Base-by-base conservation (phyloP, 2,329 filamentous ascomycete genomes). In the Ophiosphaerella korrae region DNA sequence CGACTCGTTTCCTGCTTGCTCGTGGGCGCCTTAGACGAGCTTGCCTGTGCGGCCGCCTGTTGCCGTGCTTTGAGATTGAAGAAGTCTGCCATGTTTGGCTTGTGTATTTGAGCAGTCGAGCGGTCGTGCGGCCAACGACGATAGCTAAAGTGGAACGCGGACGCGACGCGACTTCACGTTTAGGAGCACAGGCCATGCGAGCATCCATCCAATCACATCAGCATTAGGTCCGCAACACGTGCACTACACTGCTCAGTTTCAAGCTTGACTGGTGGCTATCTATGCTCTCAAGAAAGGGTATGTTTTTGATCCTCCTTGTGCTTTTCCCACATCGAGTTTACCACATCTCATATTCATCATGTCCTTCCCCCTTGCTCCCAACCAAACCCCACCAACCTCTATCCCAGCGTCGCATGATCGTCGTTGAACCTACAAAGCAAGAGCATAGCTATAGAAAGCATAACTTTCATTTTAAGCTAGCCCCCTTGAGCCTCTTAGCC, bases 11-110 rank as follows among this genome's bases (percentile, higher is more conserved):
- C 85, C 69, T 84, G 88, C 67, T 80, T 82, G 51, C 78, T 75
- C 29, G 78, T 82, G 58, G 86, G 82, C 47, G 80, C 75, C 75
- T 93, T 96, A 45, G 82, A 82, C 38, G 88, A 85, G 73, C 84
- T 88, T 1, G 80, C 82, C n/a, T 89, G 87, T 9, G 87, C 89
- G 46, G 88, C 89, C 70, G 91, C 82, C 35, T 81, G 80, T 56
- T 85, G 83, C 39, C 93, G 87, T 46, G 93, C 93, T 77, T 96
- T 96, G 67, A 97, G 83, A 74, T 96, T 93, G 77, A 99, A 99
- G 76, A 99, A 99, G 71, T 85, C 92, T 42, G 91, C 86, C 89
- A 97, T 96, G 48, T 45, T 35, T 40, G 16, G 34, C 39, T 40
- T n/a, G 34, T 45, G 43, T 54, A 18, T 46, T 45, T 37, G 46